Percentiles rank a stretch among this genome's conserved stretches.
Evolutionary conservation across 139 green algal genomes (phyloP).

Genomic region (Picocystis salinarum): DNA sequence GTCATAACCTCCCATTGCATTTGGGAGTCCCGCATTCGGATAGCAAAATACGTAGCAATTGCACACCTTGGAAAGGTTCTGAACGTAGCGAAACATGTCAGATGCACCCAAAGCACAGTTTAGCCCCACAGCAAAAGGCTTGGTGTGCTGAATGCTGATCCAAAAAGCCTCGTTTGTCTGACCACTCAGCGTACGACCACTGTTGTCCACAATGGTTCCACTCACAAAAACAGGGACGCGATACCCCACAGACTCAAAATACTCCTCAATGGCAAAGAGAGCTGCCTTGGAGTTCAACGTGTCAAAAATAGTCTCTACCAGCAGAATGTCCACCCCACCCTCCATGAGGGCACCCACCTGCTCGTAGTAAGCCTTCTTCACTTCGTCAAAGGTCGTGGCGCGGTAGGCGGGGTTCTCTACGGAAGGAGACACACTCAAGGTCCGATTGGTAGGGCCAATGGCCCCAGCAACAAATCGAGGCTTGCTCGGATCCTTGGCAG

Average conservation of each 20-base stretch:
- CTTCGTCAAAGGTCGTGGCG: conserved; percentile 85
- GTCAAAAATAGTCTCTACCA: conserved; percentile 99
- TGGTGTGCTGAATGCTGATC: conserved; percentile 76
- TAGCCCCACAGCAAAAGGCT: conserved; percentile 80
- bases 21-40: conserved; percentile 92
- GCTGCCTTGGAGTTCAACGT: conserved; percentile 82
- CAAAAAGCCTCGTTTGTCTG: conserved; percentile 99
- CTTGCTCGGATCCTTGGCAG: conserved; percentile 48
- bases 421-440: conserved; percentile 76
- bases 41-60: conserved; percentile 95
- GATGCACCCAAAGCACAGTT: conserved; percentile 90
- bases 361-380: conserved; percentile 82
- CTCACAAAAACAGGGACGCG: conserved; percentile 83
- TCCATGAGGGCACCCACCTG: conserved; percentile 67
- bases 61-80: conserved; percentile 63
- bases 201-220: conserved; percentile 69
- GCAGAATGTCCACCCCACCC: conserved; percentile 82
- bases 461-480: conserved; percentile 82
- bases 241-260: conserved; percentile 22
- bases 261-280: conserved; percentile 18
- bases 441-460: conserved; percentile 92
- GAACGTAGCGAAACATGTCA: conserved; percentile 88
- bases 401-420: conserved; percentile 94
- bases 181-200: conserved; percentile 57
- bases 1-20: conserved; percentile 97